Evolutionary conservation across 805 yeast genomes (phyloP), one percentile per base, ranked within the genome.

Genomic region (Candida hispaniensis): DNA sequence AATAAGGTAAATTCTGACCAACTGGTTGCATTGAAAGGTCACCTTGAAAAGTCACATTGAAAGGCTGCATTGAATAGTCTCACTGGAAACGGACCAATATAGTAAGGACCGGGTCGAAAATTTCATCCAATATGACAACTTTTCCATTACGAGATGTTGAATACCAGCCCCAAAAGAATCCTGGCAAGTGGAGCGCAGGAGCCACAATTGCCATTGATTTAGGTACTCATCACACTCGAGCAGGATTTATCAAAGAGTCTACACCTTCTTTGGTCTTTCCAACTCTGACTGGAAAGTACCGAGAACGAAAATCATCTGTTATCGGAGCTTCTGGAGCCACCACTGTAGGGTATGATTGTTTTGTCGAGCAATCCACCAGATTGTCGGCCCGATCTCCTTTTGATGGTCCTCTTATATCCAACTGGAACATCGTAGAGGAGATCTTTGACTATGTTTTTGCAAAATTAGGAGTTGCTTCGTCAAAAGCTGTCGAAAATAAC

Each of bases 351-450:
- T 72, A 79, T 47, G 97, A 88, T 53, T 71, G 75, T 12, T 72
- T 65, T 49, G 51, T 79, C 18, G 97, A 86, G 47, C 67, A 75
- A 6, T 59, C 78, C 2, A 68, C 79, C 28, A 69, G 75, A 43
- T 65, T 80, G 11, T 75, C 76, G 36, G 69, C 81, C 19, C 75
- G 71, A 47, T 63, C 81, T 4, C 94, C 96, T 0, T 88, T 70
- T 51, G 98, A 91, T 54, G 94, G 94, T 0, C 70, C 81, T 4
- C 60, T 83, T 46, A 63, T 91, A 20, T 76, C 93, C 15, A 93
- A 86, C 54, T 93, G 97, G 97, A 97, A 91, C 39, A 70, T 76
- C 40, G 68, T 78, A 2, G 98, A 91, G 52, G 69, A 66, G 40
- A 69, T 88, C 34, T 52, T 91, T 32, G 97, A 88, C 55, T 91